A percentile compares a stretch with the other conserved stretches of the same genome.
These are phyloP conservation scores for Puccinellia tenuiflora DNA, from an alignment of 176 grass and related monocot species.

Conservation along the genomic window DNA sequence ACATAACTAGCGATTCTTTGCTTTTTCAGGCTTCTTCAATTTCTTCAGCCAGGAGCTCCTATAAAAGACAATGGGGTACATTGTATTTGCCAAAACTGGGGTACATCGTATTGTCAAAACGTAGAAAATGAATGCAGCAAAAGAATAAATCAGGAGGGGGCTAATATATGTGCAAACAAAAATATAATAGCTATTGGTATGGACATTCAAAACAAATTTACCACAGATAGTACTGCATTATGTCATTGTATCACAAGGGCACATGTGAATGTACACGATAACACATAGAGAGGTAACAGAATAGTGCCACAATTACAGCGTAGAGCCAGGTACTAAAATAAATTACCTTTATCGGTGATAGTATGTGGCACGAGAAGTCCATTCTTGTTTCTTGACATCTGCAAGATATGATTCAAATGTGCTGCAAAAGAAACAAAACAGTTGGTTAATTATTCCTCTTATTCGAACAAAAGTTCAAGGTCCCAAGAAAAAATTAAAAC, in stretches of 20 bases:
- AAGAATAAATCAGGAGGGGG: not conserved
- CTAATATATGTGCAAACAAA: not conserved
- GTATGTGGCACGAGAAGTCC: slow-evolving; percentile 94
- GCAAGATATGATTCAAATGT: slow-evolving; percentile 82
- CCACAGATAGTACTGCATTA: not conserved
- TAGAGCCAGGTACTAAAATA: not conserved
- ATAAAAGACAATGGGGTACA: no score
- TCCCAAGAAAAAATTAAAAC: not conserved
- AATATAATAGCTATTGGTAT: not conserved
- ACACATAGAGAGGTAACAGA: not conserved
- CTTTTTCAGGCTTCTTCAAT: no score
- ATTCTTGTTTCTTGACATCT: slow-evolving; percentile 90
- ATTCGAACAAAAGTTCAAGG: not conserved
- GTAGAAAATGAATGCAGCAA: not conserved
- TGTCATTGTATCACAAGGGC: not conserved
- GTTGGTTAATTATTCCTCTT: not conserved
- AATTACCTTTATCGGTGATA: slow-evolving; percentile 83
- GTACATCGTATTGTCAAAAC: not conserved
- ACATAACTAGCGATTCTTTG: no score
- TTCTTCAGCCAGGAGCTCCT: no score
- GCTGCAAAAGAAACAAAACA: slow-evolving; percentile 25
- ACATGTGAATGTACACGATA: not conserved
- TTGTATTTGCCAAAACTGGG: no score
- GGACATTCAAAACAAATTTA: not conserved
- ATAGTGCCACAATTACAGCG: not conserved